Evolutionary conservation across 2,329 filamentous ascomycete genomes (phyloP).

Genomic region (Alternaria sp.): DNA sequence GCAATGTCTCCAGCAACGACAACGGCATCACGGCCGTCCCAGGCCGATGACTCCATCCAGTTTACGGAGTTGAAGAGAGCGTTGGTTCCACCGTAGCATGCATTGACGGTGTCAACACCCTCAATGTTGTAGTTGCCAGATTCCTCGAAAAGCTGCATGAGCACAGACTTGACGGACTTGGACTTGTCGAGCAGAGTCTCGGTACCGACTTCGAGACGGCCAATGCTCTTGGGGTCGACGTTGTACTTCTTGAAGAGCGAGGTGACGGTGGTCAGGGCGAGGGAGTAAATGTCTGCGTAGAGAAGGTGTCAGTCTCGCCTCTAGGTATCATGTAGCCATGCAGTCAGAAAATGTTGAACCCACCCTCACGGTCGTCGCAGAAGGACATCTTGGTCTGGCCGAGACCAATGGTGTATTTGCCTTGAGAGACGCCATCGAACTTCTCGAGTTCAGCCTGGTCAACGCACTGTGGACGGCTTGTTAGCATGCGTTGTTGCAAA

Average conservation of each 20-base stretch:
- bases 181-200: slow-evolving; percentile 65
- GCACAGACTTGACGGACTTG: slow-evolving; percentile 63
- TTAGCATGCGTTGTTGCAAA: slow-evolving; percentile 20
- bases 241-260: slow-evolving; percentile 63
- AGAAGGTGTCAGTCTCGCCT: slow-evolving; percentile 21
- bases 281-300: slow-evolving; percentile 61
- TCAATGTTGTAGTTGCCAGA: slow-evolving; percentile 64
- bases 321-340: neutral
- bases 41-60: slow-evolving; percentile 63
- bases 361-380: slow-evolving; percentile 63
- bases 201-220: slow-evolving; percentile 62
- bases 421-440: slow-evolving; percentile 62
- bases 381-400: slow-evolving; percentile 65
- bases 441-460: slow-evolving; percentile 63
- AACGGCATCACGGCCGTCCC: slow-evolving; percentile 62
- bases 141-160: slow-evolving; percentile 62
- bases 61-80: slow-evolving; percentile 63
- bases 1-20: slow-evolving; percentile 63
- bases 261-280: slow-evolving; percentile 61
- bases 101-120: slow-evolving; percentile 63
- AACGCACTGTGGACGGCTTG: slow-evolving; percentile 55
- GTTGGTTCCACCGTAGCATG: slow-evolving; percentile 64
- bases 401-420: slow-evolving; percentile 64
- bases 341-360: slow-evolving; percentile 16
- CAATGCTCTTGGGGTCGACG: slow-evolving; percentile 60